A percentile compares a stretch with the other conserved stretches of the same genome.
phyloP scores from a whole-genome alignment of 495 filamentous ascomycete genomes.

The Cryomyces antarcticus region DNA sequence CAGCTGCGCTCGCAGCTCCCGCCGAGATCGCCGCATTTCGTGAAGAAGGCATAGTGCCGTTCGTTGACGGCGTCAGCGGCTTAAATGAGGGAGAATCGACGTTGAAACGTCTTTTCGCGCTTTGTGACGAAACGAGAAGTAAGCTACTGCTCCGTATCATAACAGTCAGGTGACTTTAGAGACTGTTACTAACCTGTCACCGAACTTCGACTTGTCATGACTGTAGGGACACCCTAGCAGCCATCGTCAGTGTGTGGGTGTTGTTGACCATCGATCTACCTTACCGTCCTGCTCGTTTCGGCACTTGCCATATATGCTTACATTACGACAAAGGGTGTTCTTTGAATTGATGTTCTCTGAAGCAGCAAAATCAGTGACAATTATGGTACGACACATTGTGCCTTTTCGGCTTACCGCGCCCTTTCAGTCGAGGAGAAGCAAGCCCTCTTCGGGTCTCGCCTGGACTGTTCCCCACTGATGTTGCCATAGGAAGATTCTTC shows the following conservation, averaged over 20 bases:
- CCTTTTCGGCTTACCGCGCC: no score
- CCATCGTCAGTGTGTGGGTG: no score
- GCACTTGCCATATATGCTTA: slow-evolving; percentile 86
- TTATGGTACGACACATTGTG: no score
- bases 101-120: slow-evolving; percentile 66
- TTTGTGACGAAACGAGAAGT: no score
- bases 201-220: no score
- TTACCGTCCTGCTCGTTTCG: slow-evolving; percentile 69
- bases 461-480: slow-evolving; percentile 5
- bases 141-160: background rate
- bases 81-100: slow-evolving; percentile 94
- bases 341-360: slow-evolving; percentile 22
- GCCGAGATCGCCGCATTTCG: slow-evolving; percentile 59
- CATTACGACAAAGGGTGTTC: slow-evolving; percentile 80
- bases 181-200: no score
- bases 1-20: slow-evolving; percentile 71
- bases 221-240: no score
- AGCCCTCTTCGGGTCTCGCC: slow-evolving; percentile 14
- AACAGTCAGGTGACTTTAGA: no score
- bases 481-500: no score
- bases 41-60: slow-evolving; percentile 27
- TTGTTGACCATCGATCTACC: no score
- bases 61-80: slow-evolving; percentile 36
- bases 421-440: slow-evolving; percentile 39
- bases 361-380: no score